phyloP scores from a whole-genome alignment of 2,329 filamentous ascomycete species.

The Graphiopsis chlorocephala region DNA sequence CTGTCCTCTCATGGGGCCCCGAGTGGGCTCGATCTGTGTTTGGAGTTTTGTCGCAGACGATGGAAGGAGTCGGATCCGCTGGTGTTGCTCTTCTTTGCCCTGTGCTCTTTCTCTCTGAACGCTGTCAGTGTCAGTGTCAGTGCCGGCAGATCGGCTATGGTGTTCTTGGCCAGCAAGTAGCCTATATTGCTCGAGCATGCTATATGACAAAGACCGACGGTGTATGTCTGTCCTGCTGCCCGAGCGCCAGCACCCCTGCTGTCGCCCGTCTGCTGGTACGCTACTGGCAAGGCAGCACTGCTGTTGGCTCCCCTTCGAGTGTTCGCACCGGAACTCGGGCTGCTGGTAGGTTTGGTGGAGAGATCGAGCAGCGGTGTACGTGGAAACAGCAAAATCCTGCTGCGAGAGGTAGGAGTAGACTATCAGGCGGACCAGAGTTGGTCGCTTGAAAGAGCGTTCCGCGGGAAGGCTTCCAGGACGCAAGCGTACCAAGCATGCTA shows the following conservation, averaged over 20 bases:
- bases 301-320: not conserved
- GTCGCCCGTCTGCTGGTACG: conserved; percentile 4
- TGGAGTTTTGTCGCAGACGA: not conserved
- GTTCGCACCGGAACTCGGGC: not conserved
- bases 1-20: not conserved
- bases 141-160: conserved; percentile 11
- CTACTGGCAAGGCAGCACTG: not conserved
- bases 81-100: not conserved
- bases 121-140: not conserved
- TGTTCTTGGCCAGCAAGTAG: not conserved
- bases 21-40: not conserved
- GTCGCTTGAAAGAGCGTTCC: not conserved
- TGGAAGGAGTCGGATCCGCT: not conserved
- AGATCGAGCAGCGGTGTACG: conserved; percentile 12
- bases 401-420: conserved; percentile 7
- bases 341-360: not conserved
- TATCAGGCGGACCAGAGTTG: not conserved
- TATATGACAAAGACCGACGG: conserved; percentile 8
- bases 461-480: not conserved
- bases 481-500: conserved; percentile 8
- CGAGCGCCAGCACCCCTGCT: conserved; percentile 10
- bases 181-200: conserved; percentile 12
- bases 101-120: not conserved
- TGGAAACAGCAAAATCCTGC: not conserved
- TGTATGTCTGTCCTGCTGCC: conserved; percentile 4